Conservation (phyloP, 2,329 filamentous ascomycete species). For the Monilinia polystroma region DNA sequence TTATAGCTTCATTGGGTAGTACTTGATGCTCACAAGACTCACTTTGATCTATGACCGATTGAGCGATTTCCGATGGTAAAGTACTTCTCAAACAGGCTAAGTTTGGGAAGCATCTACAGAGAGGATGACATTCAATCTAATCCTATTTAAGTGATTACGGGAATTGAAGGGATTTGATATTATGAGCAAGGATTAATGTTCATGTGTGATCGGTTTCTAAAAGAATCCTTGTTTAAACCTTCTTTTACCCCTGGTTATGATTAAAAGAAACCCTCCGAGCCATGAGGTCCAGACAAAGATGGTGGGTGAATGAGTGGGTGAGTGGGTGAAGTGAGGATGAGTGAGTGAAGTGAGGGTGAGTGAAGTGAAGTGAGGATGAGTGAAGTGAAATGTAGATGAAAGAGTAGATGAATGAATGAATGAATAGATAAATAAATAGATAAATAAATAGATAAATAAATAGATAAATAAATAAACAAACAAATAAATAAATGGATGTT, state of each 20-base stretch:
- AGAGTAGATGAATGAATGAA: too few relatives aligned
- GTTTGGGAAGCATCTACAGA: background rate
- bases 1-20: background rate
- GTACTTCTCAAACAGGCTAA: background rate
- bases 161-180: background rate
- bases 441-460: too few relatives aligned
- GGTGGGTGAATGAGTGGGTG: background rate
- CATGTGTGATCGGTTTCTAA: background rate
- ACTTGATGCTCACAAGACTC: rapidly evolving
- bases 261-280: background rate
- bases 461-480: too few relatives aligned
- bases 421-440: too few relatives aligned
- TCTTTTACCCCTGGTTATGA: constrained; percentile 6
- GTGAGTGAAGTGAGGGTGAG: background rate
- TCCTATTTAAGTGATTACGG: background rate
- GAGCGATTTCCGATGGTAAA: background rate
- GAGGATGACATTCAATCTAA: rapidly evolving
- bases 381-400: too few relatives aligned
- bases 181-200: background rate
- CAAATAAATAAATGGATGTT: too few relatives aligned
- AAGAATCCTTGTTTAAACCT: background rate
- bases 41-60: background rate
- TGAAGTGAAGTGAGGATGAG: background rate
- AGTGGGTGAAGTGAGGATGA: too few relatives aligned
- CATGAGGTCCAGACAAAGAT: constrained; percentile 10